These are phyloP conservation scores for Haberlea rhodopensis DNA, from an alignment of 257 asterid genomes.

Conservation along the genomic window DNA sequence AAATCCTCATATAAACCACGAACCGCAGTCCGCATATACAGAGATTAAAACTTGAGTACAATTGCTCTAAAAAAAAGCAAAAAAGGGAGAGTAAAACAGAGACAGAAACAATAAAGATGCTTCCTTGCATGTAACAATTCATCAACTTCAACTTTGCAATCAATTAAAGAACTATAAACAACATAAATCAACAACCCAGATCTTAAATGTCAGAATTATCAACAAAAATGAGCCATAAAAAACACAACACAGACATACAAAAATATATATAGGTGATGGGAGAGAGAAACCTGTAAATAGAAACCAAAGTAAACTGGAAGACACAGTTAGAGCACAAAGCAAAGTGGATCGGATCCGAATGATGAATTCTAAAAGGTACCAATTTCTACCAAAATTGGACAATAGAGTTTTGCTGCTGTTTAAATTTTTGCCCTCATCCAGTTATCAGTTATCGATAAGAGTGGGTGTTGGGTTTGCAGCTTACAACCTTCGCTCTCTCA, in stretches of 20 bases:
- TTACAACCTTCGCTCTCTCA: slow-evolving; percentile 37
- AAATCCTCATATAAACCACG: too few species aligned
- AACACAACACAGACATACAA: not conserved
- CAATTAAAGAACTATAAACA: not conserved
- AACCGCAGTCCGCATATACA: too few species aligned
- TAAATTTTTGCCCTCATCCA: not conserved
- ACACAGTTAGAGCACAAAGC: not conserved
- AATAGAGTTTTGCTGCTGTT: slow-evolving; percentile 1
- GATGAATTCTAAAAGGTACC: not conserved
- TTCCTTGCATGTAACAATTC: slow-evolving; percentile 1
- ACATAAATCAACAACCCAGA: not conserved
- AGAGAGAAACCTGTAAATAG: slow-evolving; percentile 34
- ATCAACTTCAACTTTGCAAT: not conserved
- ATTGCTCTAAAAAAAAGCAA: not conserved
- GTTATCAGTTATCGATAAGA: slow-evolving; percentile 6
- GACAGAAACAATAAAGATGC: not conserved
- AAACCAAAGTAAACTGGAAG: not conserved
- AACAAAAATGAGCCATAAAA: slow-evolving; percentile 10
- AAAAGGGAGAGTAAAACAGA: not conserved
- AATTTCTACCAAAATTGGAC: not conserved
- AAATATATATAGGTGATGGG: not conserved
- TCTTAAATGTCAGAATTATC: not conserved
- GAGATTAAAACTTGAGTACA: not conserved
- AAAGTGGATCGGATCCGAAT: not conserved
- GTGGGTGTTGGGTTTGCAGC: slow-evolving; percentile 26